Evolutionary conservation across 1,139 yeast genomes (phyloP).

Genomic region (Geotrichum fermentans): DNA sequence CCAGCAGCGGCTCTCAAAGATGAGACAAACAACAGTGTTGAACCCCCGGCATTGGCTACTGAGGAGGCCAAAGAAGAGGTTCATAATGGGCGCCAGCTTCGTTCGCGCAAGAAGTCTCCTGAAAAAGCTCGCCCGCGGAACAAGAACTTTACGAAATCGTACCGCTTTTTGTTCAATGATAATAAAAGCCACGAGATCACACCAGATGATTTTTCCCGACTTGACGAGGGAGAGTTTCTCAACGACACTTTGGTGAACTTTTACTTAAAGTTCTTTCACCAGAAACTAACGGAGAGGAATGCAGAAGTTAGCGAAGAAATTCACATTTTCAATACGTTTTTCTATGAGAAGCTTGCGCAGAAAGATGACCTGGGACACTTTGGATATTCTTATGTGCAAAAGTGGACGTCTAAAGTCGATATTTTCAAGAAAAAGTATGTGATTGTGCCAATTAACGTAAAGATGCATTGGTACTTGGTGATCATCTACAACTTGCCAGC

Average conservation of each 20-base stretch:
- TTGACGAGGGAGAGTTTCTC: constrained; percentile 39
- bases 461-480: constrained; percentile 81
- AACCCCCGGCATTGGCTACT: too few relatives aligned
- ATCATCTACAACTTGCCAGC: constrained; percentile 31
- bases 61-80: too few relatives aligned
- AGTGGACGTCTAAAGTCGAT: constrained; percentile 75
- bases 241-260: constrained; percentile 43
- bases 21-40: too few relatives aligned
- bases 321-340: constrained; percentile 76
- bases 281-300: constrained; percentile 18
- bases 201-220: constrained; percentile 36
- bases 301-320: constrained; percentile 37
- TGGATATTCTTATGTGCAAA: constrained; percentile 60
- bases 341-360: constrained; percentile 58
- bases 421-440: constrained; percentile 57
- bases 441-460: constrained; percentile 77
- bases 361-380: constrained; percentile 31
- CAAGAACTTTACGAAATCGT: constrained; percentile 22
- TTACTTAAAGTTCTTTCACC: constrained; percentile 32
- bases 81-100: background rate
- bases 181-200: constrained; percentile 31
- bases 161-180: constrained; percentile 30
- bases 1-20: too few relatives aligned
- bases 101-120: background rate
- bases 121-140: background rate